phyloP scores from a whole-genome alignment of 164 flowering plant species.

The Aristolochia fimbriata region DNA sequence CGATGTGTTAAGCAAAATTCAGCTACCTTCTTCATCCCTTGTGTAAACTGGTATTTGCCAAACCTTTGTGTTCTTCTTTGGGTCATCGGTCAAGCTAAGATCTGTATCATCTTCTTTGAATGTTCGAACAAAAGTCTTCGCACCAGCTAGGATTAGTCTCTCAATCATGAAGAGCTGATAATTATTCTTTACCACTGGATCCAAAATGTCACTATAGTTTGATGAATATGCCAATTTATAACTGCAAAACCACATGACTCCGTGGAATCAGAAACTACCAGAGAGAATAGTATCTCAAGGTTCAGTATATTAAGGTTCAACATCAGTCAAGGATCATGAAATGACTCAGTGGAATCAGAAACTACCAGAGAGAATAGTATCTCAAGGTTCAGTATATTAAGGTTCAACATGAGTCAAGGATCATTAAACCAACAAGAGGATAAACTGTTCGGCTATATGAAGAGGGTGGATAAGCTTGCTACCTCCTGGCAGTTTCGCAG shows the following conservation, averaged over 20 bases:
- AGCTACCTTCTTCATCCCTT: conserved; percentile 16
- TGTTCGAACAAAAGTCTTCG: conserved; percentile 72
- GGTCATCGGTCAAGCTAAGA: conserved; percentile 83
- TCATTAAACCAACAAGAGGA: no score
- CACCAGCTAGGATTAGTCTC: conserved; percentile 74
- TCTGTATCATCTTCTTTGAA: conserved; percentile 67
- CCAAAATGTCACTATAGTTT: conserved; percentile 68
- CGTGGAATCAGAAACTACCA: no score
- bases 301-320: no score
- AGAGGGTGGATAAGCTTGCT: no score
- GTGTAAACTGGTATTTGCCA: conserved; percentile 89
- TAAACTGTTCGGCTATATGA: no score
- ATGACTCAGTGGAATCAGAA: background rate
- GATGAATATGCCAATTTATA: conserved; percentile 88
- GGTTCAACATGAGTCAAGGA: no score
- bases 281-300: no score
- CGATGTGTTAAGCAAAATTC: no score
- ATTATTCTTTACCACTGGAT: conserved; percentile 78
- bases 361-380: no score
- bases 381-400: no score
- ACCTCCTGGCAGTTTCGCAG: no score
- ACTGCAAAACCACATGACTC: conserved; percentile 32
- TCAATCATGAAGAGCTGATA: conserved; percentile 92
- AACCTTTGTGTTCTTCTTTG: conserved; percentile 79
- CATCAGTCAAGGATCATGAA: no score